Conservation (phyloP, 805 yeast species). For the Candida maris region DNA sequence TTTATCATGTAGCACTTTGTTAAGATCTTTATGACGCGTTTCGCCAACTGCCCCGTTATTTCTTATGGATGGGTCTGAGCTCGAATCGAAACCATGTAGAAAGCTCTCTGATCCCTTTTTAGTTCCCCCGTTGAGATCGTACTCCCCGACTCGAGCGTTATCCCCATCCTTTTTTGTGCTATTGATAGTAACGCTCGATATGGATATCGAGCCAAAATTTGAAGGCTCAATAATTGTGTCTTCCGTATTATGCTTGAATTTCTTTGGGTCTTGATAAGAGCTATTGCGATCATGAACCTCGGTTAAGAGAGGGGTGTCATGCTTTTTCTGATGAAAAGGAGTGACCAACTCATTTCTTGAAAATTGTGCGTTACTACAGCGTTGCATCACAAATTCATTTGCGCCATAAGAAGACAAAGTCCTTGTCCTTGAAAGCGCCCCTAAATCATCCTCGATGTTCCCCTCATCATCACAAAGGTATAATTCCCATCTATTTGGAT, state of each 20-base stretch:
- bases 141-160: neutral
- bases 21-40: neutral
- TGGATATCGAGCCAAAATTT: neutral
- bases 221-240: neutral
- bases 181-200: no score
- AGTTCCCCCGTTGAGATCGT: neutral
- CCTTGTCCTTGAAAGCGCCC: conserved; percentile 72
- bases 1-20: neutral
- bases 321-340: conserved; percentile 49
- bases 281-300: no score
- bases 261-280: neutral
- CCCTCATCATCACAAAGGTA: conserved; percentile 91
- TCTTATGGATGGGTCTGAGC: neutral
- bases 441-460: conserved; percentile 90
- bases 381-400: conserved; percentile 76
- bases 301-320: no score
- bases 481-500: conserved; percentile 71
- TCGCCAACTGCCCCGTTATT: neutral
- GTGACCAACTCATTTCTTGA: conserved; percentile 46
- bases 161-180: neutral
- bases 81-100: neutral
- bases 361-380: conserved; percentile 47
- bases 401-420: conserved; percentile 67
- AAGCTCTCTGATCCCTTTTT: neutral
- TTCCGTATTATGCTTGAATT: conserved; percentile 7